phyloP scores from a whole-genome alignment of 306 rosid species.

The Betula pendula region DNA sequence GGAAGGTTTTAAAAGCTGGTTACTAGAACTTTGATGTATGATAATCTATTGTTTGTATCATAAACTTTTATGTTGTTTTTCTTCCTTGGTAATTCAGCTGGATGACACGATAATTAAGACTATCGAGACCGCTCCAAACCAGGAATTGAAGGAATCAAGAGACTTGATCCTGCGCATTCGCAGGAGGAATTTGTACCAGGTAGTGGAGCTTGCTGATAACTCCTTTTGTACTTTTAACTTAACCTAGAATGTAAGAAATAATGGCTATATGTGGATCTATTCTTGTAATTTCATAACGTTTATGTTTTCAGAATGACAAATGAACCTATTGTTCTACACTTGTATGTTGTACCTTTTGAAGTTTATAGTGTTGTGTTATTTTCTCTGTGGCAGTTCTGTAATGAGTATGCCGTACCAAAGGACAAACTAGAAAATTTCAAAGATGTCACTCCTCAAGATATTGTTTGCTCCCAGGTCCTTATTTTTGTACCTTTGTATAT shows the following conservation, averaged over 20 bases:
- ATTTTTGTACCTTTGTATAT: slow-evolving; percentile 10
- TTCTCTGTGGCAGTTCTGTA: slow-evolving; percentile 63
- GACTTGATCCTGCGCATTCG: slow-evolving; percentile 83
- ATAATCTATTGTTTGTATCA: slow-evolving; percentile 14
- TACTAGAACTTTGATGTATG: slow-evolving; percentile 10
- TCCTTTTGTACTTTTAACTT: neutral
- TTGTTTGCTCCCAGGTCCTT: slow-evolving; percentile 74
- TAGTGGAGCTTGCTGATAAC: slow-evolving; percentile 15
- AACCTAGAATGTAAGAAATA: neutral
- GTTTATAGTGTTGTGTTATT: neutral
- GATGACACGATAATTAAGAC: slow-evolving; percentile 84
- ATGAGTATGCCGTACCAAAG: slow-evolving; percentile 93
- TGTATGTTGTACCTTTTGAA: neutral
- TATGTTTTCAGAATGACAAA: neutral
- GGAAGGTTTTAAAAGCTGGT: slow-evolving; percentile 69
- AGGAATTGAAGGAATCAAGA: slow-evolving; percentile 77
- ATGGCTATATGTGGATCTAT: neutral
- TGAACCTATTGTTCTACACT: neutral
- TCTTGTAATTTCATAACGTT: neutral
- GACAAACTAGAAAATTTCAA: slow-evolving; percentile 70
- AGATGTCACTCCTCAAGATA: slow-evolving; percentile 87
- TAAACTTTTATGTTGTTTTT: slow-evolving; percentile 7
- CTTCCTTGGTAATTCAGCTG: slow-evolving; percentile 58
- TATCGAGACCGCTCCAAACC: slow-evolving; percentile 68
- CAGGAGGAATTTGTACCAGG: slow-evolving; percentile 90